phyloP scores from a whole-genome alignment of 345 rosid genomes.

The Euphorbia lathyris region DNA sequence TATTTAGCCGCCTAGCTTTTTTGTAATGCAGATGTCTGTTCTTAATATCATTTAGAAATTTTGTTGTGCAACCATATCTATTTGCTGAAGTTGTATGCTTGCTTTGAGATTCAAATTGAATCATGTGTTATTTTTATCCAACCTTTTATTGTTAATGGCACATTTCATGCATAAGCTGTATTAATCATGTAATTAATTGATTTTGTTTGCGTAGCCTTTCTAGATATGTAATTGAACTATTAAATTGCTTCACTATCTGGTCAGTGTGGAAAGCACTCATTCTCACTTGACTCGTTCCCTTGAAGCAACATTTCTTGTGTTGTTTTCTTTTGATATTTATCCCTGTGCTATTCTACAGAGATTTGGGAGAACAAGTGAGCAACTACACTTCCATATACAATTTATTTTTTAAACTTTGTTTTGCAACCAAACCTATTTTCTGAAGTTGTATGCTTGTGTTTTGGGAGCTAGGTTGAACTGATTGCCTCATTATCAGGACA shows the following conservation, averaged over 20 bases:
- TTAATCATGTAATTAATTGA: background rate
- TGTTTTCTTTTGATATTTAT: background rate
- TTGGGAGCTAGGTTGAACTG: background rate
- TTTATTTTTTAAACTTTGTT: background rate
- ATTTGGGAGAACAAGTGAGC: conserved; percentile 4
- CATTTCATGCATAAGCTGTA: background rate
- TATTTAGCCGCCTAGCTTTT: no score
- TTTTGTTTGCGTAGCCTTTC: background rate
- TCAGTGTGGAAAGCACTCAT: conserved; percentile 3
- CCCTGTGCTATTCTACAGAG: background rate
- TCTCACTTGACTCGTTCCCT: conserved; percentile 12
- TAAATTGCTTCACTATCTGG: conserved; percentile 14
- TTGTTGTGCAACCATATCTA: no score
- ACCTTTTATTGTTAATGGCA: background rate
- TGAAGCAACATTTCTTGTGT: conserved; percentile 10
- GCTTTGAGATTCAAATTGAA: no score
- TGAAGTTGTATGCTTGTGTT: background rate
- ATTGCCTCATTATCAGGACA: conserved; percentile 10
- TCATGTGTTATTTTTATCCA: no score
- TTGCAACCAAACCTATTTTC: background rate
- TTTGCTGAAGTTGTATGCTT: no score
- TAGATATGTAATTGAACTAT: background rate
- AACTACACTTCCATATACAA: background rate
- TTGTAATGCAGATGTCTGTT: no score
- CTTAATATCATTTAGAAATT: no score